Conservation (phyloP, 169 alveolate genomes). For the Eimeria brunetti region DNA sequence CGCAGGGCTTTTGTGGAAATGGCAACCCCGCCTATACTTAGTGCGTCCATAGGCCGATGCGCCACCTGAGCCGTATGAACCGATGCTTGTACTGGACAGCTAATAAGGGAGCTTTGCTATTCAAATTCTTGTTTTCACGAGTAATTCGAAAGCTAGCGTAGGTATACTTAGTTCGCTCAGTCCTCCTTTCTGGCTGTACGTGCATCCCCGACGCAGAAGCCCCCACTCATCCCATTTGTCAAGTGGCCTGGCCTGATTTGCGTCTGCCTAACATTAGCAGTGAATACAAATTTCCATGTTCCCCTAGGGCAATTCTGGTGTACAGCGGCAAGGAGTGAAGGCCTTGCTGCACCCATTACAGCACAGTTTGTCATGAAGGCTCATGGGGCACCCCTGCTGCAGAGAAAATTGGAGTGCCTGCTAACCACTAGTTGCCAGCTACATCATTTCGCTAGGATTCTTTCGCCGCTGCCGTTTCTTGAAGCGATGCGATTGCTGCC, state of each 20-base stretch:
- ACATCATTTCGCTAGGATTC: not conserved
- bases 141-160: not conserved
- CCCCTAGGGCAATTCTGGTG: not conserved
- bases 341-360: not conserved
- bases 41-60: too few species aligned
- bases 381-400: not conserved
- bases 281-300: not conserved
- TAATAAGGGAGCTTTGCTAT: not conserved
- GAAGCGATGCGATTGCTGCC: slow-evolving; percentile 46
- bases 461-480: not conserved
- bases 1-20: not conserved
- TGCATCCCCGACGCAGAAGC: not conserved
- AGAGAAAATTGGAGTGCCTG: not conserved
- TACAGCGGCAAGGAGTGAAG: not conserved
- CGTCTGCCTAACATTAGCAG: slow-evolving; percentile 43
- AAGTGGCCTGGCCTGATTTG: not conserved
- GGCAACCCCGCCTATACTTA: not conserved
- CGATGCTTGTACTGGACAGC: not conserved
- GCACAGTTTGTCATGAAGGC: not conserved
- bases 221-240: not conserved
- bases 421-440: not conserved
- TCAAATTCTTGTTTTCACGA: not conserved
- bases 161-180: not conserved
- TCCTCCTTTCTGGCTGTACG: not conserved
- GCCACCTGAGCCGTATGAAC: not conserved